Conservation (phyloP, 2,329 filamentous ascomycete genomes). For the Leptodontidium sp. region DNA sequence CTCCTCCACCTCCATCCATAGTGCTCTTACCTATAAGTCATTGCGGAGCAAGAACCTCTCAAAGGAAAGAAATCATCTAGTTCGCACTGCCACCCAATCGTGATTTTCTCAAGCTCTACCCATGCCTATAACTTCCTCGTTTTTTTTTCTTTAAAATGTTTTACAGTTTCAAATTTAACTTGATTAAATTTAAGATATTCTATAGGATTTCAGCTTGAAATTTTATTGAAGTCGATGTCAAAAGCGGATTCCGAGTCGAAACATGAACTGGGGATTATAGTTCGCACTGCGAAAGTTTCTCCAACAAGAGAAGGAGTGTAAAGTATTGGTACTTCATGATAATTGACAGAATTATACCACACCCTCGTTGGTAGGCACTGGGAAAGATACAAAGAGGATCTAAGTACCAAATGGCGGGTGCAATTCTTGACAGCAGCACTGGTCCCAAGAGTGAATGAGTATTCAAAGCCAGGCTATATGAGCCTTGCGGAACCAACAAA, state of each 20-base stretch:
- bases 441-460: neutral
- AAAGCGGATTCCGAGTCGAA: slow-evolving; percentile 52
- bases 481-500: no score
- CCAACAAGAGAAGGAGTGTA: neutral
- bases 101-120: no score
- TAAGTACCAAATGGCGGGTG: neutral
- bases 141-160: no score
- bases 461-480: neutral
- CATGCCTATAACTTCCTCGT: no score
- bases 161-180: no score
- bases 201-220: no score
- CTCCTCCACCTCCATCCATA: no score
- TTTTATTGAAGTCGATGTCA: slow-evolving; percentile 56
- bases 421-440: neutral
- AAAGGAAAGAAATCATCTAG: no score
- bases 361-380: neutral
- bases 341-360: neutral
- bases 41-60: no score
- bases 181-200: no score
- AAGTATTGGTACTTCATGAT: neutral
- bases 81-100: no score
- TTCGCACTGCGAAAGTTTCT: slow-evolving; percentile 29
- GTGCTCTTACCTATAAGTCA: no score
- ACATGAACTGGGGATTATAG: slow-evolving; percentile 51
- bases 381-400: neutral